Evolutionary conservation across 345 rosid species (phyloP).

Genomic region (Euphorbia tirucalli): DNA sequence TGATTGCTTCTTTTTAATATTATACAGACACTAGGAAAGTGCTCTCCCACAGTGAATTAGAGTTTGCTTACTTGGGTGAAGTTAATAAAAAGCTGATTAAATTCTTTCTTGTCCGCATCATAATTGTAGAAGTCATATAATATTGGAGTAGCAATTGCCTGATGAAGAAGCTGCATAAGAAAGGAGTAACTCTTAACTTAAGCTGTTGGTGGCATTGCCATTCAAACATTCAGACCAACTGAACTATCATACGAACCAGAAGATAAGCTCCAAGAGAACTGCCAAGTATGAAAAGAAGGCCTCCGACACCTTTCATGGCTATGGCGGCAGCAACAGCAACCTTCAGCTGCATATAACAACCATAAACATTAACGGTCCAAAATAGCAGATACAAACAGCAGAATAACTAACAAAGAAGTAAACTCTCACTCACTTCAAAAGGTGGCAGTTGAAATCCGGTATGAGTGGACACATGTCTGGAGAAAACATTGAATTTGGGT

Average conservation of each 20-base stretch:
- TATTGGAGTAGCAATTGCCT: constrained; percentile 43
- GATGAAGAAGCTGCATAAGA: constrained; percentile 56
- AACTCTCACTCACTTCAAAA: constrained; percentile 37
- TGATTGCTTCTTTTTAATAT: neutral
- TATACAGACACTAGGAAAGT: neutral
- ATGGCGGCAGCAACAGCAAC: constrained; percentile 47
- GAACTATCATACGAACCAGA: constrained; percentile 43
- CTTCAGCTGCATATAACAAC: constrained; percentile 34
- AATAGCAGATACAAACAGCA: neutral
- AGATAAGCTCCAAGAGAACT: constrained; percentile 70
- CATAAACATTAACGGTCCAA: neutral
- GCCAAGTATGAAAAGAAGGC: constrained; percentile 63
- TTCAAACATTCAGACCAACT: neutral
- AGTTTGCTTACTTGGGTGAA: constrained; percentile 54
- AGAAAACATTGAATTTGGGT: constrained; percentile 45
- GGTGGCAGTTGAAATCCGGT: constrained; percentile 55
- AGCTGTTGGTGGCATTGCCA: neutral
- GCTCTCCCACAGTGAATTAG: neutral
- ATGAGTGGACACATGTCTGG: constrained; percentile 39
- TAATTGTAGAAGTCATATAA: constrained; percentile 74
- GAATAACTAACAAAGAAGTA: neutral
- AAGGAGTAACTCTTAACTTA: constrained; percentile 3
- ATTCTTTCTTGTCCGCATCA: constrained; percentile 53
- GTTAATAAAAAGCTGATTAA: constrained; percentile 43
- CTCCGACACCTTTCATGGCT: constrained; percentile 62